Percentiles rank a stretch among this genome's conserved stretches.
These are phyloP conservation scores for Trichoderma koningiopsis DNA, from an alignment of 2,329 filamentous ascomycete genomes.

Conservation along the genomic window DNA sequence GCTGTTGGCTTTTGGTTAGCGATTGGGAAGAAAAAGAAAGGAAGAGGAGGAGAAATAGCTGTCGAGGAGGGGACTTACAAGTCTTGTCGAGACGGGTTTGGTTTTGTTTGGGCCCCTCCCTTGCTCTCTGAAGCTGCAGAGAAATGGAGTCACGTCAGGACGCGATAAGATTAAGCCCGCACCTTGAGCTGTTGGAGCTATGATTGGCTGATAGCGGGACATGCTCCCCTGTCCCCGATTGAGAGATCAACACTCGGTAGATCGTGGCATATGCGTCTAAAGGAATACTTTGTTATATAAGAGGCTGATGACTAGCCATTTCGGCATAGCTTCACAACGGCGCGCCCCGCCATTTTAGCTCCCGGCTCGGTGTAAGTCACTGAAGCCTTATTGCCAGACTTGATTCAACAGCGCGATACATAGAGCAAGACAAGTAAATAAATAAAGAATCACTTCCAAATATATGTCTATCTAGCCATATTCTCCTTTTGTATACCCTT, in stretches of 20 bases:
- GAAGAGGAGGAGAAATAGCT: not conserved
- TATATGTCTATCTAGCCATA: not conserved
- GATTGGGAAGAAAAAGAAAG: not conserved
- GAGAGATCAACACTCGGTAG: not conserved
- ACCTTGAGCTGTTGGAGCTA: slow-evolving; percentile 11
- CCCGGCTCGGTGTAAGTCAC: not conserved
- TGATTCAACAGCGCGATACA: not conserved
- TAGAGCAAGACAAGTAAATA: not conserved
- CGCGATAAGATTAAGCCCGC: slow-evolving; percentile 16
- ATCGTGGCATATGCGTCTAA: not conserved
- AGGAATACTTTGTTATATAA: not conserved
- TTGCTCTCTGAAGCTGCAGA: not conserved
- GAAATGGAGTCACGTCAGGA: slow-evolving; percentile 5
- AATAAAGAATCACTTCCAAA: too few species aligned
- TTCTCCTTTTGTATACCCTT: not conserved
- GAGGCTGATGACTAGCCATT: not conserved
- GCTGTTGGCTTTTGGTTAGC: not conserved
- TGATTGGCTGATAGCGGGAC: slow-evolving; percentile 12
- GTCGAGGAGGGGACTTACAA: not conserved
- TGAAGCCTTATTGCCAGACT: not conserved
- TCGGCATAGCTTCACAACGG: not conserved
- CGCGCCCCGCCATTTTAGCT: not conserved
- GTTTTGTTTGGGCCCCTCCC: slow-evolving; percentile 11
- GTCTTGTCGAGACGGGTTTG: not conserved
- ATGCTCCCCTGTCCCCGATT: slow-evolving; percentile 2